Conservation (phyloP, 164 flowering plant species). For the grape (Vitis vinifera) region DNA sequence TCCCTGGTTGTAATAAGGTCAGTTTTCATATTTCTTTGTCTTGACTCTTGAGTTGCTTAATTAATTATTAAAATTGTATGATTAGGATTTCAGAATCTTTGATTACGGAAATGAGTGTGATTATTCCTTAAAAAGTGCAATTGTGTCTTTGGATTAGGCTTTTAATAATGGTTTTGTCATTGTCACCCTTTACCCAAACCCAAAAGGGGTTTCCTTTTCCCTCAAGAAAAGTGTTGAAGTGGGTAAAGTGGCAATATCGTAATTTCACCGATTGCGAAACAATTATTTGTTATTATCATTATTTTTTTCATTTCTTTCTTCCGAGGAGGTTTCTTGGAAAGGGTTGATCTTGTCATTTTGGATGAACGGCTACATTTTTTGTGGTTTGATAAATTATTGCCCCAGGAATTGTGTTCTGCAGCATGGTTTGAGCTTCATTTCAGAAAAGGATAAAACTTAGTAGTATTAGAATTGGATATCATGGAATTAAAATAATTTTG, state of each 20-base stretch:
- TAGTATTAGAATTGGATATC: background rate
- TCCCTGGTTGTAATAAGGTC: constrained; percentile 98
- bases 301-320: constrained; percentile 1
- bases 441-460: background rate
- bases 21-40: constrained; percentile 2
- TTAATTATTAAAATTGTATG: constrained; percentile 9
- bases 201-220: constrained; percentile 23
- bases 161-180: constrained; percentile 24
- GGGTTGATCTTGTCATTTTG: constrained; percentile 17
- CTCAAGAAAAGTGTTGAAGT: constrained; percentile 12
- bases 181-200: constrained; percentile 16
- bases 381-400: no score
- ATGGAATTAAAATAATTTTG: background rate
- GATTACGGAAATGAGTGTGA: constrained; percentile 10
- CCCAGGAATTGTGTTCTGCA: no score
- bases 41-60: background rate
- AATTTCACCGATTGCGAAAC: constrained; percentile 5
- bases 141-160: constrained; percentile 20
- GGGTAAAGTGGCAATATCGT: constrained; percentile 13
- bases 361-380: background rate
- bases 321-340: constrained; percentile 4
- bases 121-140: constrained; percentile 15
- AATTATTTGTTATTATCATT: background rate
- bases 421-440: background rate
- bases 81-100: constrained; percentile 9